Base-by-base conservation (phyloP, 306 rosid genomes). In the Clitoria ternatea region DNA sequence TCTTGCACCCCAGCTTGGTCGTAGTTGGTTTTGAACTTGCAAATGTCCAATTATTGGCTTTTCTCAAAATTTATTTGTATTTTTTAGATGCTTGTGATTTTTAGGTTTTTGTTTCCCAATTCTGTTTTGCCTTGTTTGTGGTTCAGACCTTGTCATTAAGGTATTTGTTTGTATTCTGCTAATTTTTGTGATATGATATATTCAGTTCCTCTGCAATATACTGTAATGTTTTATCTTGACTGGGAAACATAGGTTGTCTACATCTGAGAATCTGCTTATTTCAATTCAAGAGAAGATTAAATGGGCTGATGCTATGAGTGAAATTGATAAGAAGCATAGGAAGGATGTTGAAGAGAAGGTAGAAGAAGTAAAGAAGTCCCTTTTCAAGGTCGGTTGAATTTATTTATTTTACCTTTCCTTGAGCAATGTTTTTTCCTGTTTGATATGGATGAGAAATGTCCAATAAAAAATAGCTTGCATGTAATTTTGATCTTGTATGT, bases 281-380 rank as follows among this genome's bases (percentile, higher is more conserved):
- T 82, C 98, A 56, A 93, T 93, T 76, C 96, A 93, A 85, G 97
- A 93, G 57, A 93, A 89, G 89, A 93, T 93, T 36, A 93, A 83
- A 79, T 93, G 98, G 97, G 97, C 98, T 32, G 96, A 90, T 81
- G 59, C 84, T 12, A 86, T 93, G 96, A 85, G 94, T 55, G 97
- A 87, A 75, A 18, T 56, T 65, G 89, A 89, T 82, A 94, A 89
- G 85, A 86, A 90, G 76, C 98, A 94, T 80, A 80, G 81, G 66
- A 90, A 87, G 85, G 98, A 94, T 8, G 86, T 94, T 65, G 98
- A 89, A 78, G 96, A 88, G 52, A 84, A 76, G 82, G 94, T 82
- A 33, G 97, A 94, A 76, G 98, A 94, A 57, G 88, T 94, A 66
- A 94, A 94, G 90, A 89, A 87, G 80, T 57, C 91, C 19, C 63